Conservation (phyloP, 495 filamentous ascomycete species). For the Thozetella sp. region DNA sequence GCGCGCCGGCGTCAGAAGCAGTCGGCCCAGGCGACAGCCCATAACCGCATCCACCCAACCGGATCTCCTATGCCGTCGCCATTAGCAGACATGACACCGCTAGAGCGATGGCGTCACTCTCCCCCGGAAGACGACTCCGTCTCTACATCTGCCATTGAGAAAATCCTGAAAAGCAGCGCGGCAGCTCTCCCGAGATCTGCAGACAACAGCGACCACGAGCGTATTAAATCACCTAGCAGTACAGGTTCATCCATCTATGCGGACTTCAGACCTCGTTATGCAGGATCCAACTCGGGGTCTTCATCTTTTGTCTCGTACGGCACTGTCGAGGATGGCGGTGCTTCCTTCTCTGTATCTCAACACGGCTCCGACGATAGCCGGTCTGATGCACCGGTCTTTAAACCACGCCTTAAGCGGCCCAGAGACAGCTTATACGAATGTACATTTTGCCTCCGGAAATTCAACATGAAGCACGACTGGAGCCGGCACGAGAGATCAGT, state of each 20-base stretch:
- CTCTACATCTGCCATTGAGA: constrained; percentile 7
- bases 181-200: background rate
- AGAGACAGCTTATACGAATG: constrained; percentile 6
- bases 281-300: background rate
- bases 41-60: constrained; percentile 6
- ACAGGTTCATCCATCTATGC: background rate
- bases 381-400: background rate
- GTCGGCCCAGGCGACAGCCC: background rate
- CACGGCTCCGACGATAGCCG: background rate
- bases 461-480: constrained; percentile 16
- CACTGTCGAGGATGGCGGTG: background rate
- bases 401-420: background rate
- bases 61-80: constrained; percentile 16
- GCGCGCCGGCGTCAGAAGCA: constrained; percentile 12
- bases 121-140: constrained; percentile 15
- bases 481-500: constrained; percentile 13
- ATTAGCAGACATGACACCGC: constrained; percentile 14
- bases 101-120: constrained; percentile 19
- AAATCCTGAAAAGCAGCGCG: constrained; percentile 2
- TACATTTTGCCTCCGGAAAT: constrained; percentile 12
- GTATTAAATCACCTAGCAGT: background rate
- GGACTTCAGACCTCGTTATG: background rate
- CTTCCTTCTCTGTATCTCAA: background rate
- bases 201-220: background rate
- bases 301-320: constrained; percentile 7